Evolutionary conservation across 768 basidiomycete genomes (phyloP), one percentile per base, ranked within the genome.

Genomic region (Termitomyces sp.): DNA sequence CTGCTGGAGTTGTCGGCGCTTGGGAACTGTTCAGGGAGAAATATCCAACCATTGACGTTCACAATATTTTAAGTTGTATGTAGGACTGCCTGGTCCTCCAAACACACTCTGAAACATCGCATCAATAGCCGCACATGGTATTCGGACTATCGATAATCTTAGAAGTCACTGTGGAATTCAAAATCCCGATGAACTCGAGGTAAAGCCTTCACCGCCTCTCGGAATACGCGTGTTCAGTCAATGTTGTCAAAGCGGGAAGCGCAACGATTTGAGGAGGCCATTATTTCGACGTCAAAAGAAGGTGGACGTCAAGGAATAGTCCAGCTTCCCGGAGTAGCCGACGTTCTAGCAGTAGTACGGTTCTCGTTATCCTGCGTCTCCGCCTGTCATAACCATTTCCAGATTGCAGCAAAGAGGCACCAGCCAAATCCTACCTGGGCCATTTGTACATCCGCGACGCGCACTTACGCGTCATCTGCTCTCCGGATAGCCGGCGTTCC

Each of bases 361-460:
- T 6, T 16, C n/a, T 22, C 59, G 36, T 20, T 40, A 3, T 48
- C 40, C 51, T 40, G 13, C 40, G 9, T 53, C 12, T 10, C 36
- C 32, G 20, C 14, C 12, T 35, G 36, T 53, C 22, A 38, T n/a
- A 46, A 50, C 35, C 43, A 30, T 42, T 45, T 24, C 1, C 58
- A 80, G 79, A 70, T 83, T 36, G 72, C 65, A 14, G 62, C 72
- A 40, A 63, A 65, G 33, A 66, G 73, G 42, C 64, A 66, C 57
- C 66, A 73, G 6, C 82, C 87, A 8, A 81, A 82, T 18, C 86
- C 89, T 20, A 77, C 77, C 28, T 97, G 92, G 92, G 87, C 91
- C 0, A 88, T 97, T 64, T 92, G 91, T 70, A 95, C 94, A 33
- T 86, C 87, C 67, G 92, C 94, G 0, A 94, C 93, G 18, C 79